Evolutionary conservation across 192 early-diverging fungal species (phyloP), one percentile per base, ranked within the genome.

Genomic region (Backusella australiensis): DNA sequence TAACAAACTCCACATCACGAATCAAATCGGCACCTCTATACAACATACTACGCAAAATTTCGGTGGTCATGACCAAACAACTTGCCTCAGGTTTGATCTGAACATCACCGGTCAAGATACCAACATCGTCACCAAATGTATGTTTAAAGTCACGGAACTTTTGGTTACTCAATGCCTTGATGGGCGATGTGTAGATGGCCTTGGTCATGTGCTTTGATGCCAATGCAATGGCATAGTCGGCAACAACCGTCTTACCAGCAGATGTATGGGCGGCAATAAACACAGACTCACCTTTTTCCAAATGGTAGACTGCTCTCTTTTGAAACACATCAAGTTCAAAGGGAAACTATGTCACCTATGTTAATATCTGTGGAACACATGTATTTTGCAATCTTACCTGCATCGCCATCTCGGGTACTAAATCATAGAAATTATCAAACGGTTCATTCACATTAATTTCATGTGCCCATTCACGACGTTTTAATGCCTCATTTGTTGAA

Each of bases 181-280:
- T 99, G 15, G 98, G 98, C 46, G 96, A 97, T 3, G 98, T 99
- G 82, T 99, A 99, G 74, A 99, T 96, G 42, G 96, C 91, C 39
- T 93, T 90, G 26, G 96, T 98, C 95, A 97, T 96, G 77, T 99
- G 96, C 82, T 96, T 94, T 80, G 91, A 87, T 29, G 95, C 93
- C 67, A 98, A 82, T 0, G 96, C 95, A 73, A 99, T 96, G 1
- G 98, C 98, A 79, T 99, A 98, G 84, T 99, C 98, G 2, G 98
- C 98, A 39, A 99, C 96, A 4, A 95, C 97, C 0, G 98, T 99
- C 84, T 99, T 99, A 68, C 98, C 98, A 2, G 98, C 97, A 39
- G 95, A 97, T 1, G 98, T 99, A 75, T 99, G 98, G 1, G 98
- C 98, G 0, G 98, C 98, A 14, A 99, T 92, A 86, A 99, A 99